Evolutionary conservation across 2,329 filamentous ascomycete species (phyloP).

Genomic region (Pseudogymnoascus sp.): DNA sequence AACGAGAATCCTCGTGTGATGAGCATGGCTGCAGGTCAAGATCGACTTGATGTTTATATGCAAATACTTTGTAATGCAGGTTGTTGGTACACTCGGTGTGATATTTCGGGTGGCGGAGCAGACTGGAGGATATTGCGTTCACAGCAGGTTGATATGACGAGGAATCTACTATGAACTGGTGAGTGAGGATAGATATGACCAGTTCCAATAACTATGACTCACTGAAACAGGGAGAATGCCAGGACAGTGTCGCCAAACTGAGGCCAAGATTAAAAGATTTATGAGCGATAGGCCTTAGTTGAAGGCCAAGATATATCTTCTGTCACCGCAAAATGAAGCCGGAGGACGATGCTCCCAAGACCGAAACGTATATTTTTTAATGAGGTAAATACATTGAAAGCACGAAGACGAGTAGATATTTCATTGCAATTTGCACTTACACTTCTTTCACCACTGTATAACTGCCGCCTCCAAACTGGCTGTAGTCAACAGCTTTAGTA

Average conservation of each 20-base stretch:
- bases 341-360: neutral
- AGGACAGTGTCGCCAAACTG: neutral
- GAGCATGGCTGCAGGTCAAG: slow-evolving; percentile 27
- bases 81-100: neutral
- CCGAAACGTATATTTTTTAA: neutral
- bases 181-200: neutral
- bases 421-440: neutral
- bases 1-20: slow-evolving; percentile 43
- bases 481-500: neutral
- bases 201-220: neutral
- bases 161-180: neutral
- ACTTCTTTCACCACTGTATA: neutral
- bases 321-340: neutral
- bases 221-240: neutral
- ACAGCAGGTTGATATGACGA: neutral
- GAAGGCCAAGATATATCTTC: neutral
- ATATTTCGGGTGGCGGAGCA: slow-evolving; percentile 1
- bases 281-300: neutral
- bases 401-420: neutral
- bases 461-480: neutral
- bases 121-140: neutral
- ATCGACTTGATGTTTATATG: neutral
- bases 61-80: neutral
- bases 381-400: neutral
- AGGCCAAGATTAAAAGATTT: neutral